Evolutionary conservation across 805 yeast genomes (phyloP).

Genomic region (Scheffersomyces amazonensis): DNA sequence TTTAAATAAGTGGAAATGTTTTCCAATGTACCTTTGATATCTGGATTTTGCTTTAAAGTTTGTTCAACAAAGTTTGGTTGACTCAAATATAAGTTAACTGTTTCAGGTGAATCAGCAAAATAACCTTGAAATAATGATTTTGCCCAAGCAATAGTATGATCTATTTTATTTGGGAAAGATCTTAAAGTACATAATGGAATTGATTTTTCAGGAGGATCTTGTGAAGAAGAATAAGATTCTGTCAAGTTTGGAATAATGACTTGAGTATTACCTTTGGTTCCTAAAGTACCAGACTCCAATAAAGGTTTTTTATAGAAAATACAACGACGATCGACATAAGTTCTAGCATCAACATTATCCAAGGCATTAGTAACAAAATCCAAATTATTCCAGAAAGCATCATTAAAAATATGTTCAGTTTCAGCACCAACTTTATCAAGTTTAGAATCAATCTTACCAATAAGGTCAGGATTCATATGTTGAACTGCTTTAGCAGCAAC

Average conservation of each 20-base stretch:
- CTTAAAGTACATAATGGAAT: constrained; percentile 96
- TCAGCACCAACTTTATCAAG: constrained; percentile 92
- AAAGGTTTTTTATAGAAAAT: constrained; percentile 87
- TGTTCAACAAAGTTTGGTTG: constrained; percentile 93
- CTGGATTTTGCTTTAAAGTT: constrained; percentile 87
- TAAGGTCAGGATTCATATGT: constrained; percentile 80
- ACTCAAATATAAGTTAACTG: constrained; percentile 83
- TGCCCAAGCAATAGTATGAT: constrained; percentile 99
- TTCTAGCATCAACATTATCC: constrained; percentile 97
- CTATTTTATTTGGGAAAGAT: constrained; percentile 97
- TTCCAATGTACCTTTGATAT: constrained; percentile 81
- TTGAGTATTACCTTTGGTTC: constrained; percentile 98
- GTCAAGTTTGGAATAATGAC: constrained; percentile 91
- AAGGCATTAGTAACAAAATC: constrained; percentile 95
- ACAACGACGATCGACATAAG: constrained; percentile 96
- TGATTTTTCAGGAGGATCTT: constrained; percentile 98
- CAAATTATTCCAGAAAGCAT: constrained; percentile 76
- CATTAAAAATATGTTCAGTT: constrained; percentile 83
- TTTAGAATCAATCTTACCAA: constrained; percentile 70
- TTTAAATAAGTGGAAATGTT: constrained; percentile 73
- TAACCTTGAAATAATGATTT: constrained; percentile 90
- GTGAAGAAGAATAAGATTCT: constrained; percentile 93
- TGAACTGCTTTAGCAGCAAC: constrained; percentile 84
- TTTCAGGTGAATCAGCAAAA: constrained; percentile 88
- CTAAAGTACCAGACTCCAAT: constrained; percentile 94